Conservation (phyloP, 306 rosid species). For the Mucuna pruriens region DNA sequence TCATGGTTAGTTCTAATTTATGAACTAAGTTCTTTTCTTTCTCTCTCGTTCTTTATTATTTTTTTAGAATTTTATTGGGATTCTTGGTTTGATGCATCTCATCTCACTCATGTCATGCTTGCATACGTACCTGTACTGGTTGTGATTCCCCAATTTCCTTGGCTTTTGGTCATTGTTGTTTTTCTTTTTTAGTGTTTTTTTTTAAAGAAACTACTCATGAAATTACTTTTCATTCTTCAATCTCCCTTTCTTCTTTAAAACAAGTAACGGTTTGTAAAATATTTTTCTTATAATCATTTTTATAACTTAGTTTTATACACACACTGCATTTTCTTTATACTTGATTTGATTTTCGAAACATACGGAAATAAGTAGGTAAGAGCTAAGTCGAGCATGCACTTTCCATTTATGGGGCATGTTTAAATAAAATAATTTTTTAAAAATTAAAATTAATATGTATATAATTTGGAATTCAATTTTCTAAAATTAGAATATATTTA, state of each 20-base stretch:
- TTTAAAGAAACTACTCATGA: not conserved
- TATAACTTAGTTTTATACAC: not conserved
- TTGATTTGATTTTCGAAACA: not conserved
- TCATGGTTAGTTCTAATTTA: not conserved
- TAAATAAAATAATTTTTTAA: no score
- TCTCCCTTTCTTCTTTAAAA: not conserved
- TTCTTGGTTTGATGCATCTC: not conserved
- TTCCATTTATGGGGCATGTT: no score
- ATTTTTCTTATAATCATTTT: not conserved
- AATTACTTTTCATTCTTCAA: not conserved
- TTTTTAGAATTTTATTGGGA: not conserved
- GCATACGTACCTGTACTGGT: not conserved
- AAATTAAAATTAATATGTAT: no score
- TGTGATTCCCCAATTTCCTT: not conserved
- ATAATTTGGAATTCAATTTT: no score
- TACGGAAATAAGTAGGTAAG: not conserved
- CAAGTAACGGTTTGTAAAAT: not conserved
- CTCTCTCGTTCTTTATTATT: not conserved
- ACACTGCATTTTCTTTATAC: not conserved
- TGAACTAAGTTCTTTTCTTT: not conserved
- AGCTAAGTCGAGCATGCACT: not conserved
- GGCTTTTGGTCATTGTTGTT: not conserved
- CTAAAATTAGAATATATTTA: no score
- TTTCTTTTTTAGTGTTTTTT: not conserved
- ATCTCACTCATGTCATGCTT: not conserved